Percentiles rank a stretch among this genome's conserved stretches.
phyloP scores from a whole-genome alignment of 2,329 filamentous ascomycete genomes.

The Sporothrix euskadiensis region DNA sequence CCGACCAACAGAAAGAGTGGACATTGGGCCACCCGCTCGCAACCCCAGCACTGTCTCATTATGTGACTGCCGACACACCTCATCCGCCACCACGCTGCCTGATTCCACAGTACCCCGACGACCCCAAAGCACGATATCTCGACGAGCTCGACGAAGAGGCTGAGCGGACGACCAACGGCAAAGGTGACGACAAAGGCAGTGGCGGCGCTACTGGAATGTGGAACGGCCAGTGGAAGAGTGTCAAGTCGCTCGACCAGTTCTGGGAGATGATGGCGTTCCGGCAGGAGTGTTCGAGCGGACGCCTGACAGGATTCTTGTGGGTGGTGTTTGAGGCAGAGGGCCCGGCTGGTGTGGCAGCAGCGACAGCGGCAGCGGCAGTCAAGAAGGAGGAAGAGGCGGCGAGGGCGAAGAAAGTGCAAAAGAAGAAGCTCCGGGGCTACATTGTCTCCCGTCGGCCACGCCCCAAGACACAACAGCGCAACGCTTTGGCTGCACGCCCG shows the following conservation, averaged over 20 bases:
- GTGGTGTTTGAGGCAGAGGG: conserved; percentile 68
- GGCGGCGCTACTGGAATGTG: conserved; percentile 28
- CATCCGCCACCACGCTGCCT: conserved; percentile 74
- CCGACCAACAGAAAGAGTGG: conserved; percentile 50
- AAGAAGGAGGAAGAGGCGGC: neutral
- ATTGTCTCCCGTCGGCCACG: conserved; percentile 65
- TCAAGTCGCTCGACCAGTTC: conserved; percentile 83
- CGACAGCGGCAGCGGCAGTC: neutral
- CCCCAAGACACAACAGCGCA: conserved; percentile 60
- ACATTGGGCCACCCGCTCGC: conserved; percentile 72
- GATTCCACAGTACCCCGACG: conserved; percentile 89
- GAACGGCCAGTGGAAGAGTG: conserved; percentile 75
- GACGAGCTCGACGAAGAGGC: conserved; percentile 86
- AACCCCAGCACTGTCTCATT: conserved; percentile 55
- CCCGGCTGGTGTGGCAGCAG: neutral
- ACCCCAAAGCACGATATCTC: conserved; percentile 88
- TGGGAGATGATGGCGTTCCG: conserved; percentile 99
- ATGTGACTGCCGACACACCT: conserved; percentile 51
- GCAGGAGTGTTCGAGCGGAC: conserved; percentile 91
- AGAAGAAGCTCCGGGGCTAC: conserved; percentile 55
- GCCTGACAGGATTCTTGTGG: conserved; percentile 94
- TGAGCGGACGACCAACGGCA: conserved; percentile 54
- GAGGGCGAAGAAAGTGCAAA: conserved; percentile 30
- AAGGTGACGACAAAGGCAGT: neutral
- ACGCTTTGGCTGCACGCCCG: conserved; percentile 50